Percentiles rank a stretch among this genome's conserved stretches.
These are phyloP conservation scores for Pseudopithomyces maydicus DNA, from an alignment of 2,329 filamentous ascomycete genomes.

Conservation along the genomic window DNA sequence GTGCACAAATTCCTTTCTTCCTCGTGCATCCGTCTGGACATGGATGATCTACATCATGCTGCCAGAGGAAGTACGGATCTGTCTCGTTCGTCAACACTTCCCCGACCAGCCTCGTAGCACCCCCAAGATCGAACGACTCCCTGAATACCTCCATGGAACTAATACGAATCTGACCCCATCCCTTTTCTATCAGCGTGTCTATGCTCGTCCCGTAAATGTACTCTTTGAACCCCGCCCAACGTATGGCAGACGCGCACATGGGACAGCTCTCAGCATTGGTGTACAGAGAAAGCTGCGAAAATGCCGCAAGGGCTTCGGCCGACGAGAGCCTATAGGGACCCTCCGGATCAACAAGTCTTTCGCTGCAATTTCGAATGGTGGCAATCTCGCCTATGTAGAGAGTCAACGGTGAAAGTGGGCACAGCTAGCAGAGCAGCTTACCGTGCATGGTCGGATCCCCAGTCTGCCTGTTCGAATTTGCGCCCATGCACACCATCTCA, in stretches of 20 bases:
- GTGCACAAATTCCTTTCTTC: background rate
- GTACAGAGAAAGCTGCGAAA: background rate
- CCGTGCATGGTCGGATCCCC: constrained; percentile 60
- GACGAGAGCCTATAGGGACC: constrained; percentile 48
- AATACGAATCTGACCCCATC: constrained; percentile 1
- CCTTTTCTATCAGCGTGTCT: background rate
- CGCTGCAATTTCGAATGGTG: background rate
- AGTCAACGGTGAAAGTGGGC: constrained; percentile 37
- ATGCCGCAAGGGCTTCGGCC: background rate
- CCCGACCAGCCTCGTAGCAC: background rate
- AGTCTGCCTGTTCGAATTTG: constrained; percentile 35
- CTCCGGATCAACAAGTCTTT: background rate
- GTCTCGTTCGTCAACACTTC: constrained; percentile 3
- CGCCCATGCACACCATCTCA: background rate
- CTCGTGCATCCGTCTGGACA: constrained; percentile 44
- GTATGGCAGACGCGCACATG: constrained; percentile 1
- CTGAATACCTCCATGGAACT: background rate
- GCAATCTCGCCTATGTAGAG: background rate
- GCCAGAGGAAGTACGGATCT: background rate
- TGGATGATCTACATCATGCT: constrained; percentile 20
- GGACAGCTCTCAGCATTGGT: constrained; percentile 1
- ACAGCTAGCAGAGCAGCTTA: background rate
- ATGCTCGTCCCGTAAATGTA: constrained; percentile 1
- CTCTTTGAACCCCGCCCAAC: constrained; percentile 2
- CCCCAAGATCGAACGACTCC: background rate